These are phyloP conservation scores for Trichoderma sp. DNA, from an alignment of 2,329 filamentous ascomycete genomes.

Conservation along the genomic window DNA sequence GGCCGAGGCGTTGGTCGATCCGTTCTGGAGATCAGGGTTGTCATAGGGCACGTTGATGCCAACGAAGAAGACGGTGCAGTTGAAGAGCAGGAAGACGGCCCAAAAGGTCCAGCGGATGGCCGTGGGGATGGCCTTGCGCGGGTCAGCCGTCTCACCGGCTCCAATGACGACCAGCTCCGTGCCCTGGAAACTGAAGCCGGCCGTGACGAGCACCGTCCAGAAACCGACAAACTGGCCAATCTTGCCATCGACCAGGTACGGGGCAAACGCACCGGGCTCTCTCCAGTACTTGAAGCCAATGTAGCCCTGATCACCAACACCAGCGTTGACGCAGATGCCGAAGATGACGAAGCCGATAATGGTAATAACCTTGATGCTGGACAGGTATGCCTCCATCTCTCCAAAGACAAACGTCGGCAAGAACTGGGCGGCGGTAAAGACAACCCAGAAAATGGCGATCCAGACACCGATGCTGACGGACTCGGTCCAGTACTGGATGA, in stretches of 20 bases:
- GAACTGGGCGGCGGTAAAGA: slow-evolving; percentile 68
- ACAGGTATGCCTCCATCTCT: slow-evolving; percentile 77
- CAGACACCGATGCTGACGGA: slow-evolving; percentile 66
- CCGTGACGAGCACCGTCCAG: slow-evolving; percentile 66
- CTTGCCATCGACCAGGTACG: slow-evolving; percentile 53
- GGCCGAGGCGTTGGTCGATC: slow-evolving; percentile 57
- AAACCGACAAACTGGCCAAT: slow-evolving; percentile 66
- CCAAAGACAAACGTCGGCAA: slow-evolving; percentile 71
- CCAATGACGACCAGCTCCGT: slow-evolving; percentile 75
- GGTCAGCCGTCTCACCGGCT: slow-evolving; percentile 74
- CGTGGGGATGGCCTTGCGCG: slow-evolving; percentile 66
- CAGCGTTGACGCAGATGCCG: slow-evolving; percentile 71
- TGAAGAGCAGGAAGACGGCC: slow-evolving; percentile 69
- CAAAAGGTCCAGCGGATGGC: slow-evolving; percentile 75
- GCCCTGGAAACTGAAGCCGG: slow-evolving; percentile 69
- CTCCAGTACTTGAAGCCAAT: slow-evolving; percentile 73
- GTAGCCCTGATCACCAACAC: slow-evolving; percentile 66
- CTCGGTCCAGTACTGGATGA: slow-evolving; percentile 72
- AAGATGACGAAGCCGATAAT: slow-evolving; percentile 76
- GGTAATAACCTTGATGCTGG: slow-evolving; percentile 73
- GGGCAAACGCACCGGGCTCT: slow-evolving; percentile 65
- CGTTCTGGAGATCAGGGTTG: slow-evolving; percentile 52
- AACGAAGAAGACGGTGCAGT: slow-evolving; percentile 65
- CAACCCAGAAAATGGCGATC: slow-evolving; percentile 69
- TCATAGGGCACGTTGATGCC: slow-evolving; percentile 67